Base-by-base conservation (phyloP, 352 stramenopile genomes). In the Elongisporangium prolatum region DNA sequence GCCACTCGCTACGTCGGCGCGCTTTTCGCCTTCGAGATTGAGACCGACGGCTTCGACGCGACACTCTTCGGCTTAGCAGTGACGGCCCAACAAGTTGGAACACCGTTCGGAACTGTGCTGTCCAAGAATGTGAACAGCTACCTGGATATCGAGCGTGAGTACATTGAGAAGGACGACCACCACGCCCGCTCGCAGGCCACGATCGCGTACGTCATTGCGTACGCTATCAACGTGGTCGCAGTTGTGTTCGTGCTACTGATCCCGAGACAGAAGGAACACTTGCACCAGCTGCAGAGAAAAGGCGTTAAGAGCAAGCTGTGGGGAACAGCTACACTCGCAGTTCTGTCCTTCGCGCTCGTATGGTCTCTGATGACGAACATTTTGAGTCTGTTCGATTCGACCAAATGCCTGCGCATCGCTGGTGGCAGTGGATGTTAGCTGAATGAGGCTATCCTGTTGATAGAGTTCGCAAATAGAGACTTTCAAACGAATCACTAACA, bases 311-410 rank as follows among this genome's bases (percentile, higher is more conserved):
- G 64, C 56, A 71, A 72, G 61, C 8, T 68, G 4, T 34, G 57
- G 17, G 76, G 69, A 40, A 64, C 59, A 2, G 38, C 69, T 11
- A 79, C 67, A 4, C 47, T 78, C 56, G 17, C 44, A 17, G 50
- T 75, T 16, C 54, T 85, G 3, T 64, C 54, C 54, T 83, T 88
- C 52, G 67, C 74, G 48, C 60, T 88, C 21, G 50, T 53, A 21
- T 88, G 75, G 75, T 75, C 73, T 16, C 21, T 88, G 48, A 86
- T 80, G 71, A 87, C 74, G 28, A 88, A 88, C 69, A 66, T 88
- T 53, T 47, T 89, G 24, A 81, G 69, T 57, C 57, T 88, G n/a
- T 86, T 71, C 40, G 65, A 75, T 14, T 76, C 68, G 21, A 90
- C 77, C 22, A 72, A 65, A 52, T 86, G 75, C 51, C 57, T 86